Conservation (phyloP, 2,329 filamentous ascomycete genomes). For the Talaromyces sp. region DNA sequence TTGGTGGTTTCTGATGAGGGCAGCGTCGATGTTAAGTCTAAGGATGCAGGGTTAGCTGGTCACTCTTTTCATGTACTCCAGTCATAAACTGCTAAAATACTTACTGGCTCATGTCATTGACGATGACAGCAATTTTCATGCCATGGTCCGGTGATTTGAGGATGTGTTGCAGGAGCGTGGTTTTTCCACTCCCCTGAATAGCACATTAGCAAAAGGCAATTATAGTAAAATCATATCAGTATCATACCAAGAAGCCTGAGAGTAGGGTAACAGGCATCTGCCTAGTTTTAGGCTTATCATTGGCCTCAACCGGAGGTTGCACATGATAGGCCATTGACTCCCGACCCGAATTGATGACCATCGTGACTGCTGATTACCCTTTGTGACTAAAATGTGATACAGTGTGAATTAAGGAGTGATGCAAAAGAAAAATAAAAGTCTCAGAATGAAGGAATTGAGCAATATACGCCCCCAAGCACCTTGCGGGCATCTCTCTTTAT, state of each 20-base stretch:
- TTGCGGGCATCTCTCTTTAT: slow-evolving; percentile 20
- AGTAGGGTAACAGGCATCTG: slow-evolving; percentile 61
- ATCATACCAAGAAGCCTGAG: slow-evolving; percentile 59
- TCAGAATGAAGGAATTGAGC: not conserved
- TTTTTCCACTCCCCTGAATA: slow-evolving; percentile 67
- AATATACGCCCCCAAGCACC: slow-evolving; percentile 9
- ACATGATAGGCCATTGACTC: slow-evolving; percentile 18
- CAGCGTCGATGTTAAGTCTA: slow-evolving; percentile 67
- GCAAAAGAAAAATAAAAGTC: not conserved
- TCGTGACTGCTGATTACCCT: slow-evolving; percentile 1
- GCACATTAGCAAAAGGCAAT: not conserved
- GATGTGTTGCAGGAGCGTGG: slow-evolving; percentile 70
- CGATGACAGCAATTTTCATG: slow-evolving; percentile 69
- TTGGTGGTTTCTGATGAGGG: slow-evolving; percentile 60
- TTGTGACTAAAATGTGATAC: not conserved
- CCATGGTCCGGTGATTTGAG: slow-evolving; percentile 66
- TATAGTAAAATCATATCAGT: not conserved
- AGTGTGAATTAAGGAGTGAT: not conserved
- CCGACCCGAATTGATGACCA: slow-evolving; percentile 27
- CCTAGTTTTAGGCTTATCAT: slow-evolving; percentile 28
- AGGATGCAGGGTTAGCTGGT: too few species aligned
- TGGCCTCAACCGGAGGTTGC: slow-evolving; percentile 26
- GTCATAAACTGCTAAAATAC: too few species aligned
- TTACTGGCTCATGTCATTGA: slow-evolving; percentile 70
- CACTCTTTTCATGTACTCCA: too few species aligned